Evolutionary conservation across 2,329 filamentous ascomycete genomes (phyloP), one percentile per base, ranked within the genome.

Genomic region (Alternaria sp.): DNA sequence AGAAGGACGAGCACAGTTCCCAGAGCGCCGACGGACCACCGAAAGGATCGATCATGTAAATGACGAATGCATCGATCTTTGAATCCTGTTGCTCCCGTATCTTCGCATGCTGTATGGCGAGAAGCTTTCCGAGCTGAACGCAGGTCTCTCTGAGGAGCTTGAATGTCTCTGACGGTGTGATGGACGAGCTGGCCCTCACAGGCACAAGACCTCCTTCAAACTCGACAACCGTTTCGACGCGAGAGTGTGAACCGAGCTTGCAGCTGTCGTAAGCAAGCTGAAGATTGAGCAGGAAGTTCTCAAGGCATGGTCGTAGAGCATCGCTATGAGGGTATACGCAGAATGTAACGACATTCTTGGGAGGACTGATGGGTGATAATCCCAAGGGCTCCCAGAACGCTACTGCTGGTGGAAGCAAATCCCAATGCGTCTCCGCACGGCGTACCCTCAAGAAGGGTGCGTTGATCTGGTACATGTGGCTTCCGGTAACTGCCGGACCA

Each of bases 371-470:
- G 4, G 93, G 93, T 2, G 88, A 88, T 2, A 97, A 84, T 0
- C 92, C 91, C 17, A 96, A 82, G 50, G 90, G 89, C 74, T 96
- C 92, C 93, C 93, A 96, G 73, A 96, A 97, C 1, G 86, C 82
- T 19, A 95, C 82, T 0, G 91, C 90, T 1, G 92, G 87, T 2
- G 93, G 91, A 21, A 95, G 83, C 43, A 96, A 83, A 11, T 93
- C 92, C 59, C 93, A 86, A 51, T 86, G 87, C 2, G 85, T 85
- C 43, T 93, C 90, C 19, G 89, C 87, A 57, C 92, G 86, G 52
- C 90, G 89, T 11, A 96, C 83, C 67, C 92, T 89, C 40, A 96
- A 82, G 71, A 92, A 90, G 2, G 92, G 92, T 0, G 89, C 83
- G 2, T 87, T 86, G 3, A 96, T 87, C n/a, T 67, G 71, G 43